phyloP scores from a whole-genome alignment of 2,329 filamentous ascomycete species.

The Pseudogymnoascus sp. region DNA sequence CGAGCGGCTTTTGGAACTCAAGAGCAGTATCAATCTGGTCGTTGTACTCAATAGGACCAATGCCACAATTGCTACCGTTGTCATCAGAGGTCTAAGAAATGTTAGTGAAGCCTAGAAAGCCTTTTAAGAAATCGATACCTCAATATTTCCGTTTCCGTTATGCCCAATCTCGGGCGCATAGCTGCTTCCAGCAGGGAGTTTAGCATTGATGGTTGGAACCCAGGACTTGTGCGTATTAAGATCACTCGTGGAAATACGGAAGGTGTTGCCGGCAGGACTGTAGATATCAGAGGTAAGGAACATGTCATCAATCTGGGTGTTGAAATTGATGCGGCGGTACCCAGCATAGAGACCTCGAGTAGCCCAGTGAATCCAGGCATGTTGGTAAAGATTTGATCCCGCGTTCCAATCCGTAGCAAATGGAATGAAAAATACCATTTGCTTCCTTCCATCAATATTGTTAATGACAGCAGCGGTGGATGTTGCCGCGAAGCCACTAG shows the following conservation, averaged over 20 bases:
- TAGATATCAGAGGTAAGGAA: slow-evolving; percentile 48
- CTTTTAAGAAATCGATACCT: slow-evolving; percentile 17
- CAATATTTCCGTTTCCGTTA: slow-evolving; percentile 50
- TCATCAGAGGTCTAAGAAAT: background rate
- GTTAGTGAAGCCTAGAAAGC: slow-evolving; percentile 12
- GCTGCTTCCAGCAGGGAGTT: slow-evolving; percentile 44
- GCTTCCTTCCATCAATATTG: slow-evolving; percentile 48
- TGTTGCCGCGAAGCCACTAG: slow-evolving; percentile 32
- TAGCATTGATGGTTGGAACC: slow-evolving; percentile 36
- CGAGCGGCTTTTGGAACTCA: slow-evolving; percentile 41
- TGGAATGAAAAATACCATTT: slow-evolving; percentile 55
- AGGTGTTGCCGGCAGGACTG: slow-evolving; percentile 40
- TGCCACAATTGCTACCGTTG: slow-evolving; percentile 18
- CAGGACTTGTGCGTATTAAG: slow-evolving; percentile 41
- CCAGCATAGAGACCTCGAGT: slow-evolving; percentile 46
- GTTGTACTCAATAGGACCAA: slow-evolving; percentile 38
- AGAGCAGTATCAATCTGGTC: slow-evolving; percentile 40
- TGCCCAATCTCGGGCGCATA: slow-evolving; percentile 49
- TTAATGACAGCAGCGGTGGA: slow-evolving; percentile 55
- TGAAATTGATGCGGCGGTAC: slow-evolving; percentile 23
- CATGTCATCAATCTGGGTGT: slow-evolving; percentile 50
- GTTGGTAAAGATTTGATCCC: slow-evolving; percentile 52
- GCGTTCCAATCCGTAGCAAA: slow-evolving; percentile 40
- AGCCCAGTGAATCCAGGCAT: slow-evolving; percentile 57
- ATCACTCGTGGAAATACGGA: slow-evolving; percentile 43